These are phyloP conservation scores for Phytopythium helicoides DNA, from an alignment of 352 stramenopile genomes.

Conservation along the genomic window DNA sequence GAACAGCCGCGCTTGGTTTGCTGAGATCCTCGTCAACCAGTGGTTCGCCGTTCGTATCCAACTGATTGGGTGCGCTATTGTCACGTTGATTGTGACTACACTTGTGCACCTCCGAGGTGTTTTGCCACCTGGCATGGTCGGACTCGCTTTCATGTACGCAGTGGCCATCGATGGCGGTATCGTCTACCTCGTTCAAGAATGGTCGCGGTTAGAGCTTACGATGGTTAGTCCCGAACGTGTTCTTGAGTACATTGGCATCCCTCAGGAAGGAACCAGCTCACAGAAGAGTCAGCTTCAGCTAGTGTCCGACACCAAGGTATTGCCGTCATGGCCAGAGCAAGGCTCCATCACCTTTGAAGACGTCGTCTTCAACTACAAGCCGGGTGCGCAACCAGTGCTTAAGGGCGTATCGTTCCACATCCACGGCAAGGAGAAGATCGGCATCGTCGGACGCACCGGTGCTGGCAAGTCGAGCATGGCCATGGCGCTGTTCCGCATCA, in stretches of 20 bases:
- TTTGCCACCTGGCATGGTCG: conserved; percentile 41
- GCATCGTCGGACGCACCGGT: conserved; percentile 89
- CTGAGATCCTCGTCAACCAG: conserved; percentile 11
- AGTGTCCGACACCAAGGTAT: no score
- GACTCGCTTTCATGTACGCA: conserved; percentile 86
- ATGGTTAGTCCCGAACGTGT: conserved; percentile 88
- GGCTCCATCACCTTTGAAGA: conserved; percentile 76
- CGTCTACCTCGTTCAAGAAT: conserved; percentile 65
- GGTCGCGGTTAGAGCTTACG: conserved; percentile 26
- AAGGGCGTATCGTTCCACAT: conserved; percentile 13
- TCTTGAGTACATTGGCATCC: conserved; percentile 48
- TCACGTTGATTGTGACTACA: conserved; percentile 57
- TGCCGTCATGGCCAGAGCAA: conserved; percentile 50
- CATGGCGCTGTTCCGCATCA: no score
- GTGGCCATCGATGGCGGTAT: conserved; percentile 64
- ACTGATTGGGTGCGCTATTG: conserved; percentile 57
- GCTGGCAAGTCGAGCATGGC: no score
- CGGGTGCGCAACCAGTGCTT: conserved; percentile 37
- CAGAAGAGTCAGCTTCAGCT: no score
- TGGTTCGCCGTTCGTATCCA: conserved; percentile 42
- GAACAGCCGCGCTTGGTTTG: conserved; percentile 18
- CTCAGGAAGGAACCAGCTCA: not conserved
- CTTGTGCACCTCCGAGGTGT: conserved; percentile 27
- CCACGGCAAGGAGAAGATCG: conserved; percentile 60
- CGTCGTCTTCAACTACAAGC: conserved; percentile 80